Percentiles rank a stretch among this genome's conserved stretches.
Conservation (phyloP, 495 filamentous ascomycete genomes). For the Talaromyces adpressus region DNA sequence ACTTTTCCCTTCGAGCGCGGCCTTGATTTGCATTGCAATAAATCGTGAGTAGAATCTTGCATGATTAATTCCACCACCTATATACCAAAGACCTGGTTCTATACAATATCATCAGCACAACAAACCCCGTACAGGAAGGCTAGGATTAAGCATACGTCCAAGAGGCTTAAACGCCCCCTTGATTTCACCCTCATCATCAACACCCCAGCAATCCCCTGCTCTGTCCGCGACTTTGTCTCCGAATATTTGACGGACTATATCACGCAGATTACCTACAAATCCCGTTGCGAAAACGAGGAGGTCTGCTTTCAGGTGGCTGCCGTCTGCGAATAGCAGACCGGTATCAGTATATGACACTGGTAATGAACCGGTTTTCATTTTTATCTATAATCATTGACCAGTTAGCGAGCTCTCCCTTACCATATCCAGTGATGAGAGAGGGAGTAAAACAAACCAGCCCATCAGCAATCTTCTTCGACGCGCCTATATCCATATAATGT, state of each 20-base stretch:
- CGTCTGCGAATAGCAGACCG: conserved; percentile 24
- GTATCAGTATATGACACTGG: conserved; percentile 15
- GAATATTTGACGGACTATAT: conserved; percentile 15
- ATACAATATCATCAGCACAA: neutral
- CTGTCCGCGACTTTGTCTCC: conserved; percentile 20
- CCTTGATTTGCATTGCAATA: conserved; percentile 22
- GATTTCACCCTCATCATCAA: conserved; percentile 30
- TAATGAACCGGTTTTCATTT: conserved; percentile 19
- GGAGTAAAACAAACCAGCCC: conserved; percentile 8
- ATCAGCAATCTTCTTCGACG: conserved; percentile 20
- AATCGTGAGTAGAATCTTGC: conserved; percentile 26
- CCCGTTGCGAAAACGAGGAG: conserved; percentile 31
- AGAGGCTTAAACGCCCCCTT: conserved; percentile 22
- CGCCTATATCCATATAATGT: conserved; percentile 30
- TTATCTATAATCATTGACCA: conserved; percentile 16
- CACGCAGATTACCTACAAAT: conserved; percentile 21
- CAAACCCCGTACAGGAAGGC: neutral
- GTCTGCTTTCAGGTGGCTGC: conserved; percentile 22
- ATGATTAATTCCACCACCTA: conserved; percentile 19
- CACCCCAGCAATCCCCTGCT: conserved; percentile 26
- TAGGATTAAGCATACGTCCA: conserved; percentile 14
- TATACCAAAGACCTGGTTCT: conserved; percentile 27
- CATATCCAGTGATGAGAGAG: neutral
- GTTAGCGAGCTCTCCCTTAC: neutral
- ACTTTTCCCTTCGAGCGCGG: conserved; percentile 8